Percentiles rank a stretch among this genome's conserved stretches.
Conservation (phyloP, 2,329 filamentous ascomycete genomes). For the Leptographium flavum region DNA sequence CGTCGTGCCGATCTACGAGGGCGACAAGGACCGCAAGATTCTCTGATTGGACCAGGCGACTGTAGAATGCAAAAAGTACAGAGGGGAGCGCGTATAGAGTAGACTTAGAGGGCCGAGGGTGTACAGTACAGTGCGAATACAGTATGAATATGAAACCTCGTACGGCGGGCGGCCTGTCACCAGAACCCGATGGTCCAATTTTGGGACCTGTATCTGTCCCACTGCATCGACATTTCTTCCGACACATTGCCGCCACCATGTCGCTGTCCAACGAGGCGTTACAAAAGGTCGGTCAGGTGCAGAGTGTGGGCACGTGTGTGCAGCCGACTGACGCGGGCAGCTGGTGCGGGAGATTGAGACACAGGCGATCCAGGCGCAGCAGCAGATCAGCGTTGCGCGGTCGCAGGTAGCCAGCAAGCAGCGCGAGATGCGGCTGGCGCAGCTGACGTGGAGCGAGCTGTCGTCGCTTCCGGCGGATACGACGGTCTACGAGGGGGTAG, state of each 20-base stretch:
- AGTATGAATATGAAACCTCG: background rate
- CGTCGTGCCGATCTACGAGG: conserved; percentile 22
- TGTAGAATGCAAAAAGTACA: too few species aligned
- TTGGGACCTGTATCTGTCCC: background rate
- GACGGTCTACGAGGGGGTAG: conserved; percentile 83
- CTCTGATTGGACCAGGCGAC: background rate
- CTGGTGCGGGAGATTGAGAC: conserved; percentile 87
- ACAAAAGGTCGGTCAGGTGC: conserved; percentile 58
- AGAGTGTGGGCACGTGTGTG: background rate
- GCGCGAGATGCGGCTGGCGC: conserved; percentile 75
- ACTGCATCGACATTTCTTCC: background rate
- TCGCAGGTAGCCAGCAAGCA: conserved; percentile 76
- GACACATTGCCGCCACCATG: conserved; percentile 35
- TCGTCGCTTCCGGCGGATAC: conserved; percentile 60
- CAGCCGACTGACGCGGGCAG: conserved; percentile 28
- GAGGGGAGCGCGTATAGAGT: too few species aligned
- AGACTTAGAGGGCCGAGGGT: too few species aligned
- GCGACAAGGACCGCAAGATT: conserved; percentile 13
- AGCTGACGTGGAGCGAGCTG: conserved; percentile 75
- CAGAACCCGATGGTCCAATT: too few species aligned
- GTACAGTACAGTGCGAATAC: background rate
- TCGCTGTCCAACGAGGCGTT: conserved; percentile 88
- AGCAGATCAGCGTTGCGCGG: conserved; percentile 78
- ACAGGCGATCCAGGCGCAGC: conserved; percentile 75
- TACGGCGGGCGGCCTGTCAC: too few species aligned